These are phyloP conservation scores for Solanum peruvianum DNA, from an alignment of 257 asterid genomes.

Conservation along the genomic window DNA sequence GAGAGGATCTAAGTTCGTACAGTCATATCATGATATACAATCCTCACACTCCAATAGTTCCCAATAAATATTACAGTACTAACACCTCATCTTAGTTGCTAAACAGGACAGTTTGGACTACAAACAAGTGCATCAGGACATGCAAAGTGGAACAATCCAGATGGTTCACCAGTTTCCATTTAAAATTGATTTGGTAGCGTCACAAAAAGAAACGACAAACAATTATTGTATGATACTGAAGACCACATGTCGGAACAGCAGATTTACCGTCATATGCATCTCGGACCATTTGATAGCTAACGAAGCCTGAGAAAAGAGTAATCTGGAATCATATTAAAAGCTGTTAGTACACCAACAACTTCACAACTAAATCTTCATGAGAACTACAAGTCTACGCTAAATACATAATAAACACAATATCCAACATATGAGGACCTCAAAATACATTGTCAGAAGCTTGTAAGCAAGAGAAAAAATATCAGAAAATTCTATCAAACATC, in stretches of 20 bases:
- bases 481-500: not conserved
- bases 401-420: not conserved
- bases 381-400: not conserved
- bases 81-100: not conserved
- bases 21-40: not conserved
- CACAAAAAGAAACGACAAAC: not conserved
- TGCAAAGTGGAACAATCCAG: not conserved
- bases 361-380: not conserved
- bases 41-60: not conserved
- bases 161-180: not conserved
- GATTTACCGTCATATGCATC: constrained; percentile 91
- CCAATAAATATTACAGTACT: not conserved
- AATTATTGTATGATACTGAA: not conserved
- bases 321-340: constrained; percentile 40
- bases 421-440: not conserved
- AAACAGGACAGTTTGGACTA: not conserved
- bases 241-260: not conserved
- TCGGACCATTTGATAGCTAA: constrained; percentile 96
- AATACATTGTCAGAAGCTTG: not conserved
- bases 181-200: not conserved
- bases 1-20: not conserved
- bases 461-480: not conserved
- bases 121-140: not conserved
- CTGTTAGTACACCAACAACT: constrained; percentile 1
- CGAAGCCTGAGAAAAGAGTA: constrained; percentile 93